phyloP scores from a whole-genome alignment of 768 basidiomycete species.

The Lentinus tigrinus region DNA sequence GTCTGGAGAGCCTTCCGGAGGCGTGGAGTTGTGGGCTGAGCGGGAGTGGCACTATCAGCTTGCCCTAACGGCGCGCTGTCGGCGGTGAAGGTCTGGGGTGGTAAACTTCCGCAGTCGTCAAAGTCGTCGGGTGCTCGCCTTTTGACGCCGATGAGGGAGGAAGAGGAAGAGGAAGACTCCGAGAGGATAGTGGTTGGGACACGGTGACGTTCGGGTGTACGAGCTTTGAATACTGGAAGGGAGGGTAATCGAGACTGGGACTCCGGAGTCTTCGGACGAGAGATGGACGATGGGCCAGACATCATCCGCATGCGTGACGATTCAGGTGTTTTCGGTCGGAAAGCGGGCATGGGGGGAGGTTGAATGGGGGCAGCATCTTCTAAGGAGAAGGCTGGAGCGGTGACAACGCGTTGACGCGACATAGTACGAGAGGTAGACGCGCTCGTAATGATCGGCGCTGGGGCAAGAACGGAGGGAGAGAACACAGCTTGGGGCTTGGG shows the following conservation, averaged over 20 bases:
- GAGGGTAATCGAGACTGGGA: constrained; percentile 11
- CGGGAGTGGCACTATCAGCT: constrained; percentile 31
- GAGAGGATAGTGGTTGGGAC: constrained; percentile 3
- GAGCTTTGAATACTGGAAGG: constrained; percentile 44
- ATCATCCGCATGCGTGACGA: constrained; percentile 20
- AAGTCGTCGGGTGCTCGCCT: constrained; percentile 78
- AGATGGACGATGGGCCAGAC: constrained; percentile 13
- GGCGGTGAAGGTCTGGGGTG: constrained; percentile 63
- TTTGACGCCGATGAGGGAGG: constrained; percentile 57
- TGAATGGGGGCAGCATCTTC: neutral
- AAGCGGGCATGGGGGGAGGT: constrained; percentile 12
- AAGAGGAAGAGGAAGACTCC: constrained; percentile 21
- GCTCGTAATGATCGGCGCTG: constrained; percentile 11
- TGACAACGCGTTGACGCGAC: constrained; percentile 47
- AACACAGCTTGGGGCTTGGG: constrained; percentile 23
- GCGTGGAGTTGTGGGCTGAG: constrained; percentile 52
- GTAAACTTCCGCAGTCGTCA: constrained; percentile 52
- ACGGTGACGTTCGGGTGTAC: constrained; percentile 44
- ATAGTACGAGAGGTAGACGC: constrained; percentile 18
- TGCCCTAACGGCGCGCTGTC: constrained; percentile 38
- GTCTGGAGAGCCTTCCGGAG: constrained; percentile 57
- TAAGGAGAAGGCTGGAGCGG: constrained; percentile 18
- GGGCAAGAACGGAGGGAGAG: constrained; percentile 16
- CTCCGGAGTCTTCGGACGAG: constrained; percentile 30
- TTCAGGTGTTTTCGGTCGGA: constrained; percentile 32